Percentiles rank a stretch among this genome's conserved stretches.
Evolutionary conservation across 495 filamentous ascomycete genomes (phyloP).

Genomic region (Coniosporium apollinis): DNA sequence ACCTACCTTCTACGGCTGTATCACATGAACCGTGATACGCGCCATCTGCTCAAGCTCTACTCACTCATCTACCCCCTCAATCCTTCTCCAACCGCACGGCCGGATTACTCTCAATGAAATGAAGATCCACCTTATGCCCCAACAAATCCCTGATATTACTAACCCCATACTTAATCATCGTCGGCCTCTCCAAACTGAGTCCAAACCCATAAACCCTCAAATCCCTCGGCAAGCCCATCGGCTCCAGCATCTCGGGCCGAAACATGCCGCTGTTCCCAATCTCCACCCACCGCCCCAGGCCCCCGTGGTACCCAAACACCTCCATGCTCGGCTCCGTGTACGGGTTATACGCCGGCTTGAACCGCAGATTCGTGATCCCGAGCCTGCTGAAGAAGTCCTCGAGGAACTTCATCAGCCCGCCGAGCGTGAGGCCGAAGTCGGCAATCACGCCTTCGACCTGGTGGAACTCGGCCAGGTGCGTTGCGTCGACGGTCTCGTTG

Average conservation of each 20-base stretch:
- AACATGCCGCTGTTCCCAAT: constrained; percentile 99
- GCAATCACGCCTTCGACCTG: constrained; percentile 97
- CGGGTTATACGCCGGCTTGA: constrained; percentile 96
- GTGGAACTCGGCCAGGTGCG: constrained; percentile 95
- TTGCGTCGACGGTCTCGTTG: constrained; percentile 90
- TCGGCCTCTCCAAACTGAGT: constrained; percentile 78
- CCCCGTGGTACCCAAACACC: constrained; percentile 84
- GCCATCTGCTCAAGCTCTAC: no score
- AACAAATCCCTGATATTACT: constrained; percentile 26
- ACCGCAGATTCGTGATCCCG: constrained; percentile 73
- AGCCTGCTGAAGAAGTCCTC: constrained; percentile 91
- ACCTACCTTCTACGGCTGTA: no score
- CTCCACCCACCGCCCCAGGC: constrained; percentile 80
- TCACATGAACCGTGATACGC: no score
- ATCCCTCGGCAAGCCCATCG: constrained; percentile 76
- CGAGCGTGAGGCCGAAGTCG: constrained; percentile 78
- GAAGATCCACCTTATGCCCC: constrained; percentile 26
- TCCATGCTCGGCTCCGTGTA: constrained; percentile 98
- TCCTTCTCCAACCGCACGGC: constrained; percentile 27
- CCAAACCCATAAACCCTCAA: constrained; percentile 87
- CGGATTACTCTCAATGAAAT: constrained; percentile 22
- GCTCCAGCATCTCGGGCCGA: constrained; percentile 85
- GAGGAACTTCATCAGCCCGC: constrained; percentile 92
- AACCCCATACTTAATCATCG: constrained; percentile 74
- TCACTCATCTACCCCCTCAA: constrained; percentile 2